phyloP scores from a whole-genome alignment of 805 yeast species.

The Schwanniomyces vanrijiae region DNA sequence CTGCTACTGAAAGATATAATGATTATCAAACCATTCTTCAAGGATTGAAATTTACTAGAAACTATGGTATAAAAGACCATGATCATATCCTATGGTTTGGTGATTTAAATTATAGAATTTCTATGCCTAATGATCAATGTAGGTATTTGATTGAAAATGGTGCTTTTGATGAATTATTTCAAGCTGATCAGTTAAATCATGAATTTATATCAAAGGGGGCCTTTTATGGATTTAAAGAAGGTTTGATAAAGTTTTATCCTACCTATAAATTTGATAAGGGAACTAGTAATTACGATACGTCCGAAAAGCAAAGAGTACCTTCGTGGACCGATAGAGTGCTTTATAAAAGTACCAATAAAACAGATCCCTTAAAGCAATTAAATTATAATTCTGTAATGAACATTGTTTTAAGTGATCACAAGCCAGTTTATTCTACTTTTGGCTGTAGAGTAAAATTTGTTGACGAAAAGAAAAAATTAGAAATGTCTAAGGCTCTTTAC shows the following conservation, averaged over 20 bases:
- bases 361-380: conserved; percentile 48
- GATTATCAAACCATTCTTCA: conserved; percentile 76
- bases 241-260: conserved; percentile 78
- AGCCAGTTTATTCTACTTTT: conserved; percentile 87
- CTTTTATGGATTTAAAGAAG: conserved; percentile 80
- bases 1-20: conserved; percentile 79
- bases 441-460: conserved; percentile 64
- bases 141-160: conserved; percentile 47
- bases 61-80: conserved; percentile 68
- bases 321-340: conserved; percentile 97
- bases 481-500: conserved; percentile 28
- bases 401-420: conserved; percentile 78
- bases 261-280: conserved; percentile 95
- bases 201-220: conserved; percentile 72
- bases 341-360: conserved; percentile 48
- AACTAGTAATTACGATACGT: conserved; percentile 76
- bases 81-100: conserved; percentile 90
- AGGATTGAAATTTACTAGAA: conserved; percentile 78
- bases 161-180: conserved; percentile 55
- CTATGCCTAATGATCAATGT: conserved; percentile 69
- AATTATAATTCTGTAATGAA: conserved; percentile 66
- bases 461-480: conserved; percentile 41
- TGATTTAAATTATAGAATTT: conserved; percentile 86
- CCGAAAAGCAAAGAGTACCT: conserved; percentile 90
- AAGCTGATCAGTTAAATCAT: conserved; percentile 72